These are phyloP conservation scores for Penicillium cinerascens DNA, from an alignment of 495 filamentous ascomycete genomes.

Conservation along the genomic window DNA sequence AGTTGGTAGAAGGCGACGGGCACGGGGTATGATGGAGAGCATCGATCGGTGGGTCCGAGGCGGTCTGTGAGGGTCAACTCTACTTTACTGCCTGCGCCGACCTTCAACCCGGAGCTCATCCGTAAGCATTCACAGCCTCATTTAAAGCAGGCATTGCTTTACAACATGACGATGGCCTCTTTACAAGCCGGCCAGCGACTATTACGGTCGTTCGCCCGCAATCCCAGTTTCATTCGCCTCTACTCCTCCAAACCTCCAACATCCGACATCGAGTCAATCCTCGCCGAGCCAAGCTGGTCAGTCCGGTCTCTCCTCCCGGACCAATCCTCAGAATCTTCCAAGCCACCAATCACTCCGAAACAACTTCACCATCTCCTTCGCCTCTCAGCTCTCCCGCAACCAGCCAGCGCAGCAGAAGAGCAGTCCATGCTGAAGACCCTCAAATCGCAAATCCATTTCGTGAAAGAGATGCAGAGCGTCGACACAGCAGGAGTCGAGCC, in stretches of 20 bases:
- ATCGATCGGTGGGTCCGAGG: constrained; percentile 26
- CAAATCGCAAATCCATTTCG: constrained; percentile 82
- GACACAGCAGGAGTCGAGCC: constrained; percentile 70
- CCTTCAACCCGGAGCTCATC: neutral
- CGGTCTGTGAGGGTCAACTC: constrained; percentile 16
- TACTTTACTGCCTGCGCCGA: neutral
- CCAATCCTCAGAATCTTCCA: constrained; percentile 22
- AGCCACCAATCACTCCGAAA: constrained; percentile 43
- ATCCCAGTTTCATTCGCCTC: constrained; percentile 8
- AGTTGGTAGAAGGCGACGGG: constrained; percentile 6
- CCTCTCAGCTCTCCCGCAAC: constrained; percentile 81
- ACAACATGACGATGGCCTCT: constrained; percentile 6
- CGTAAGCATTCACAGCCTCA: neutral
- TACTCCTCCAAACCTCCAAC: constrained; percentile 29
- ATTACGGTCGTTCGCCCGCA: constrained; percentile 11
- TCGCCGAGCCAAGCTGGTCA: constrained; percentile 80
- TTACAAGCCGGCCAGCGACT: constrained; percentile 21
- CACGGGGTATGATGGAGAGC: constrained; percentile 22
- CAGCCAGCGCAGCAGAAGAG: constrained; percentile 56
- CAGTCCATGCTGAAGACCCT: constrained; percentile 66
- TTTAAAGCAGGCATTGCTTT: neutral
- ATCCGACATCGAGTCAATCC: constrained; percentile 49
- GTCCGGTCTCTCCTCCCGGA: constrained; percentile 71
- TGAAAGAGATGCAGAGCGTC: constrained; percentile 75
- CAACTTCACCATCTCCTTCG: constrained; percentile 82